Percentiles rank a stretch among this genome's conserved stretches.
phyloP scores from a whole-genome alignment of 2,329 filamentous ascomycete genomes.

The Penicillium sp. region DNA sequence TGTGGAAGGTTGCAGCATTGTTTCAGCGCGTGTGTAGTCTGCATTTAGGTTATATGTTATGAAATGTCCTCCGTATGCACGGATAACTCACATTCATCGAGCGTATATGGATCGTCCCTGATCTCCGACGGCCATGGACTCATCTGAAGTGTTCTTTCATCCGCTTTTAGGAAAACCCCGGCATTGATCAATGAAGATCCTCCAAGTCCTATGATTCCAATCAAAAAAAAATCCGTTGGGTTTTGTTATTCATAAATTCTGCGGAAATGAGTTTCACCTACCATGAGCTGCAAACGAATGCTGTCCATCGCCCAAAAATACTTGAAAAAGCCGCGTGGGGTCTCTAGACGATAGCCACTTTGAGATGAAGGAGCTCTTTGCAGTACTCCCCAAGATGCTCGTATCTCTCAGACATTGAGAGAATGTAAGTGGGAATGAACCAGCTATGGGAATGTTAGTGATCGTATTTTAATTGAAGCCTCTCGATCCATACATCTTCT shows the following conservation, averaged over 20 bases:
- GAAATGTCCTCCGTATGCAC: neutral
- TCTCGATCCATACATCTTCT: constrained; percentile 51
- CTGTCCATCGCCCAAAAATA: constrained; percentile 63
- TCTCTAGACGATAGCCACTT: constrained; percentile 41
- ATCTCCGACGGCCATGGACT: constrained; percentile 55
- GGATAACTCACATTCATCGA: constrained; percentile 14
- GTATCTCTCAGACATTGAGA: constrained; percentile 11
- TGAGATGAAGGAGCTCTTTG: neutral
- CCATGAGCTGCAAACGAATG: constrained; percentile 63
- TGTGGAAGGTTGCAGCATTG: constrained; percentile 17
- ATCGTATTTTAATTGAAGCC: neutral
- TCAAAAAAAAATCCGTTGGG: neutral
- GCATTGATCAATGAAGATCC: constrained; percentile 65
- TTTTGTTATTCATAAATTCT: neutral
- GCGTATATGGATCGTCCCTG: constrained; percentile 30
- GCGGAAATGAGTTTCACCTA: constrained; percentile 26
- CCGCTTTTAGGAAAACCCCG: constrained; percentile 64
- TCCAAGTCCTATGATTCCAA: constrained; percentile 53
- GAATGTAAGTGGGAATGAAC: constrained; percentile 16
- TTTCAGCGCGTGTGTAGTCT: constrained; percentile 19
- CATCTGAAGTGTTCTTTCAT: constrained; percentile 55
- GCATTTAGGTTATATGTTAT: neutral
- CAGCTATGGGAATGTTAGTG: constrained; percentile 6
- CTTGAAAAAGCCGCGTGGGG: constrained; percentile 63
- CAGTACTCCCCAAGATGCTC: constrained; percentile 12